Evolutionary conservation across 129 eudicot species (phyloP).

Genomic region (Artemisia annua): DNA sequence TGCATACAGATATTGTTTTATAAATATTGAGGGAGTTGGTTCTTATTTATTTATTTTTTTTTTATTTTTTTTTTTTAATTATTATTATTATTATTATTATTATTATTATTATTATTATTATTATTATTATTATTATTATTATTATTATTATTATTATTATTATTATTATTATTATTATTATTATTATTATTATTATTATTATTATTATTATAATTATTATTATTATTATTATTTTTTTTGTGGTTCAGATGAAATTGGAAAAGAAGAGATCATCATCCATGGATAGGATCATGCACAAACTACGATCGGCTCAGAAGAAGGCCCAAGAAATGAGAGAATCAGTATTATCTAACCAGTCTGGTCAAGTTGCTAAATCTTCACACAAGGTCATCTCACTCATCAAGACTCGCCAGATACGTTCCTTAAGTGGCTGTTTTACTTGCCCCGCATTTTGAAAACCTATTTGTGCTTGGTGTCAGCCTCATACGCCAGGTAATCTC

Average conservation of each 20-base stretch:
- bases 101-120: too few species aligned
- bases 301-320: constrained; percentile 78
- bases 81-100: too few species aligned
- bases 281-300: constrained; percentile 82
- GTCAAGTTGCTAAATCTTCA: constrained; percentile 47
- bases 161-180: too few species aligned
- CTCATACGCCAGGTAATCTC: constrained; percentile 31
- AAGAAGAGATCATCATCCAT: constrained; percentile 88
- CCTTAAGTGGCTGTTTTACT: constrained; percentile 82
- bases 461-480: constrained; percentile 12
- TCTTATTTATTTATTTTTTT: too few species aligned
- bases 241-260: constrained; percentile 83
- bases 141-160: too few species aligned
- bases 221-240: too few species aligned
- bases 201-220: too few species aligned
- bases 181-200: too few species aligned
- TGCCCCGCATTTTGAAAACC: constrained; percentile 66
- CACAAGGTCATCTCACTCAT: constrained; percentile 47
- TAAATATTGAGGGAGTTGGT: constrained; percentile 6
- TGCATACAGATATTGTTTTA: constrained; percentile 19
- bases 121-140: too few species aligned
- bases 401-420: constrained; percentile 57
- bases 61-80: too few species aligned
- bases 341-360: constrained; percentile 39
- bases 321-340: constrained; percentile 88